Percentiles rank a stretch among this genome's conserved stretches.
These are phyloP conservation scores for Xylaria sp. DNA, from an alignment of 2,329 filamentous ascomycete genomes.

Conservation along the genomic window DNA sequence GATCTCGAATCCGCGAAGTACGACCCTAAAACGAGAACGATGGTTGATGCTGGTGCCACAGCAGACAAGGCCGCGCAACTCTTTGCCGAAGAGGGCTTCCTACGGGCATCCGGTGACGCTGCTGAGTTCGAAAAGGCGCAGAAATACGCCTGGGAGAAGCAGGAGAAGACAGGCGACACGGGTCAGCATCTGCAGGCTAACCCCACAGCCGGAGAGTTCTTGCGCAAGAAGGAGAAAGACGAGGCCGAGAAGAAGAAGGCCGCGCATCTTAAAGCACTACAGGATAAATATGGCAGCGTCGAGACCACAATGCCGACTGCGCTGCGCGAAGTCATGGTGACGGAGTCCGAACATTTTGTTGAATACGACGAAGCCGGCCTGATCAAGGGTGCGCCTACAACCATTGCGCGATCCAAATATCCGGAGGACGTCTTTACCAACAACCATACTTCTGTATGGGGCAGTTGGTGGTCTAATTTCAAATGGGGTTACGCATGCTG, in stretches of 20 bases:
- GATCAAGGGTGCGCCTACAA: conserved; percentile 80
- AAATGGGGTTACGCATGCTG: conserved; percentile 96
- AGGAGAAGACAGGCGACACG: conserved; percentile 74
- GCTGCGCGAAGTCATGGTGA: conserved; percentile 61
- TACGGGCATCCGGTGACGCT: conserved; percentile 83
- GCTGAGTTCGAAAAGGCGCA: conserved; percentile 88
- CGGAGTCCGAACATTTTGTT: conserved; percentile 79
- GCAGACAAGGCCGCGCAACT: conserved; percentile 73
- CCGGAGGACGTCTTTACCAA: conserved; percentile 79
- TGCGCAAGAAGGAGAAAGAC: conserved; percentile 71
- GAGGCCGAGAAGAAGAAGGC: conserved; percentile 65
- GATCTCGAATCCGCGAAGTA: conserved; percentile 96
- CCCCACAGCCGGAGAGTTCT: conserved; percentile 83
- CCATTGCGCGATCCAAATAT: conserved; percentile 81
- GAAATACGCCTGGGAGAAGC: conserved; percentile 88
- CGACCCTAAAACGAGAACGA: conserved; percentile 88
- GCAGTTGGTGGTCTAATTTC: conserved; percentile 95
- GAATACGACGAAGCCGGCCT: conserved; percentile 90
- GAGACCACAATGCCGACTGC: conserved; percentile 54
- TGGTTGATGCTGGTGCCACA: conserved; percentile 79
- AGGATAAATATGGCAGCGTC: conserved; percentile 76
- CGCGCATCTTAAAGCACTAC: conserved; percentile 62
- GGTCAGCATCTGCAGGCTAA: conserved; percentile 91
- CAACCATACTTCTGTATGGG: conserved; percentile 91
- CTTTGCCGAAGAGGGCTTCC: conserved; percentile 89